A percentile compares a stretch with the other conserved stretches of the same genome.
These are phyloP conservation scores for Alternaria metachromatica DNA, from an alignment of 2,329 filamentous ascomycete genomes.

Conservation along the genomic window DNA sequence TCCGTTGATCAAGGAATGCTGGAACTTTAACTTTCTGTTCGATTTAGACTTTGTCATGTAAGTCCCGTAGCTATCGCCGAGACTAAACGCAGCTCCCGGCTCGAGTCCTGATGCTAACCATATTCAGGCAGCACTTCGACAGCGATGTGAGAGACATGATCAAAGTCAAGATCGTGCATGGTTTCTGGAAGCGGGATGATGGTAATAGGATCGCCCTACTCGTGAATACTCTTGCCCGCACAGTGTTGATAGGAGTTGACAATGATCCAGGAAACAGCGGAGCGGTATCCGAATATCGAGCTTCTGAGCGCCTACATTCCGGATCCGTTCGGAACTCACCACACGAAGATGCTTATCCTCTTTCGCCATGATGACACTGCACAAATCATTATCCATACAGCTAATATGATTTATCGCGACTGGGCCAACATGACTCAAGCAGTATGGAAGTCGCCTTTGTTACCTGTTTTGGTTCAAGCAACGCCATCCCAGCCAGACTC, in stretches of 20 bases:
- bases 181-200: conserved; percentile 73
- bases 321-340: conserved; percentile 85
- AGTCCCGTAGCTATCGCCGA: conserved; percentile 5
- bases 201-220: conserved; percentile 62
- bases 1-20: conserved; percentile 73
- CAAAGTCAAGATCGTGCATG: conserved; percentile 66
- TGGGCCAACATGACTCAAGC: conserved; percentile 90
- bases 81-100: neutral
- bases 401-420: conserved; percentile 88
- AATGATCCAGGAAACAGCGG: conserved; percentile 63
- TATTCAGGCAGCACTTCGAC: conserved; percentile 60
- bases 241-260: conserved; percentile 7
- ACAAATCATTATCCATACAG: conserved; percentile 84
- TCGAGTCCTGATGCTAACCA: conserved; percentile 4
- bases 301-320: conserved; percentile 79
- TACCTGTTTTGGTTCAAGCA: conserved; percentile 58
- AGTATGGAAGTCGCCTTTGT: conserved; percentile 76
- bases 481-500: neutral
- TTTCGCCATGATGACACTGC: conserved; percentile 77
- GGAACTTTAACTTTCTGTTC: conserved; percentile 74
- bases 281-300: conserved; percentile 69
- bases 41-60: conserved; percentile 68
- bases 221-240: conserved; percentile 50
- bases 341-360: conserved; percentile 84
- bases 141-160: conserved; percentile 60